Evolutionary conservation across 2,329 filamentous ascomycete species (phyloP), one percentile per base, ranked within the genome.

Genomic region (Diplodia sapinea): DNA sequence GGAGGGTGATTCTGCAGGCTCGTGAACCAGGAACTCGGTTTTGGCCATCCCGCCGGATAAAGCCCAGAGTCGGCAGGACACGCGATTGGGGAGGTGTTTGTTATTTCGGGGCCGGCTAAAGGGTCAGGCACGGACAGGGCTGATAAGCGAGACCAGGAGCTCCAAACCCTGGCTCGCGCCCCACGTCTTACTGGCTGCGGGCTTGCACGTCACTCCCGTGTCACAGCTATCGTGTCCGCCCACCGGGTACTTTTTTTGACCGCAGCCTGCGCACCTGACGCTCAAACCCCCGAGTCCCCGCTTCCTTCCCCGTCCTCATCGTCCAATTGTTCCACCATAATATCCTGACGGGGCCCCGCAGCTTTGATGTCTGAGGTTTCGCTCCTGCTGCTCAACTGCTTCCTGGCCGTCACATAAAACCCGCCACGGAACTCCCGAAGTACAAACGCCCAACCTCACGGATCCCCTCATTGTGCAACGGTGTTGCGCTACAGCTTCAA

Each of bases 391-490:
- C 47, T 59, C 26, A 15, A 62, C 65, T 26, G 17, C 56, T 67
- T 54, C 65, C 49, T 67, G 20, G 43, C 65, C 47, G 43, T 63
- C 65, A 55, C 36, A 31, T 67, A 36, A 67, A 52, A 23, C 31
- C 51, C 23, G 8, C 52, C 7, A 11, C 11, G 15, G 23, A 38
- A n/a, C 64, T 66, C 33, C 8, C 4, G 2, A 20, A 31, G 20
- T 36, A 50, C 52, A 20, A 23, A 17, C 52, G 11, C 38, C 29
- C 6, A 6, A 49, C n/a, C 23, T 17, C 33, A 15, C 55, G 20
- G 38, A 47, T 43, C 13, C 23, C 31, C 33, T 12, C 13, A 12
- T 26, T 20, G 50, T 43, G 13, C 31, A 8, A 13, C 62, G 31
- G 15, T 36, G 29, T n/a, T 26, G 7, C 26, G 2, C 17, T 7